Evolutionary conservation across 208 protist species (phyloP), one percentile per base, ranked within the genome.

Genomic region (Strigomonas culicis): DNA sequence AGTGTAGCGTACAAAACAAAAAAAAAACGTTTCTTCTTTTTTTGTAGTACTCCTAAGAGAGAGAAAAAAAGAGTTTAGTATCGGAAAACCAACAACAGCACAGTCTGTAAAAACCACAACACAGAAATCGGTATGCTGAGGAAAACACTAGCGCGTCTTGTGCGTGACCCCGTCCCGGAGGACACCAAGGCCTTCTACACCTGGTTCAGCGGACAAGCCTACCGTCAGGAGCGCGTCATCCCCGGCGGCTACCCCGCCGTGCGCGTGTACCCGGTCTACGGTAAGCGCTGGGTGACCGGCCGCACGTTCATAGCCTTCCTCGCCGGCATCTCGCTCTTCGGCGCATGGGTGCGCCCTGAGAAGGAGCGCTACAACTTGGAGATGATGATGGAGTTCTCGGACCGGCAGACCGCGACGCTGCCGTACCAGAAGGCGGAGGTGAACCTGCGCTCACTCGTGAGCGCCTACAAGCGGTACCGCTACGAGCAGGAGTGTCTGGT

Each of bases 161-260:
- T 95, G 63, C 85, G 88, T 30, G 81, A 93, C 69, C 90, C 90
- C 13, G 87, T 96, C 15, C 86, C 84, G 22, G 87, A 79, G 13
- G 90, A 95, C 70, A 93, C 83, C 39, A 93, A 94, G 71, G 83
- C 87, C 13, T 94, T 93, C 68, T 94, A 93, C 72, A 87, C 85
- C 11, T 93, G 87, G 89, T 95, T 93, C 58, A 94, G 88, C 66
- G 80, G 86, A 17, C 89, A 95, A 72, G 88, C 92, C 31, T 94
- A 95, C 65, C 89, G 90, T 34, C 88, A 95, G 75, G 84, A 95
- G 73, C 82, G 88, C 61, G 79, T 86, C 24, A 93, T 94, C 43
- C 86, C 88, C 10, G 92, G 88, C 21, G 87, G 86, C 25, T 93
- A 95, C 66, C 89, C 88, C 15, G 88, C 89, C 7, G 76, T 95